A percentile compares a stretch with the other conserved stretches of the same genome.
phyloP scores from a whole-genome alignment of 2,329 filamentous ascomycete genomes.

The Chaetoscypha palmicola region DNA sequence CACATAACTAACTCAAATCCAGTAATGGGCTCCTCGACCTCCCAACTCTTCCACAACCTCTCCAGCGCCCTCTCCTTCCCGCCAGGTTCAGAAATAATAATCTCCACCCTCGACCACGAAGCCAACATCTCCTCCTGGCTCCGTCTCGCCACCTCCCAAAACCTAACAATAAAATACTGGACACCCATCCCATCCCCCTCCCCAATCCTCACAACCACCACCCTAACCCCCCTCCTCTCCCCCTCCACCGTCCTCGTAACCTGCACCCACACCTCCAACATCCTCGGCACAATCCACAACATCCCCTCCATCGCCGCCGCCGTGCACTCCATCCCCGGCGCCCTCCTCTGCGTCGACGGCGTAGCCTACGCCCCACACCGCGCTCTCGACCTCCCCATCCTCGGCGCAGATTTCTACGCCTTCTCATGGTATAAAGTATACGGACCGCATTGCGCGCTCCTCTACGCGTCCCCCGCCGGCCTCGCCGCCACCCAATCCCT shows the following conservation, averaged over 20 bases:
- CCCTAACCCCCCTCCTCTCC: constrained; percentile 53
- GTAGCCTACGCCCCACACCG: constrained; percentile 72
- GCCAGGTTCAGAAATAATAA: constrained; percentile 57
- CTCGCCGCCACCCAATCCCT: constrained; percentile 50
- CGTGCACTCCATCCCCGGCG: constrained; percentile 42
- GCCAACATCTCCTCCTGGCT: constrained; percentile 72
- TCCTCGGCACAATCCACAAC: constrained; percentile 64
- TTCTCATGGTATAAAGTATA: constrained; percentile 81
- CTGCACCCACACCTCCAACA: constrained; percentile 68
- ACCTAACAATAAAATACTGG: constrained; percentile 66
- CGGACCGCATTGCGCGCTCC: constrained; percentile 64
- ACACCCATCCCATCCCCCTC: constrained; percentile 41
- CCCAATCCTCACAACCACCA: constrained; percentile 50
- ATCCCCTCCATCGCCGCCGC: constrained; percentile 47
- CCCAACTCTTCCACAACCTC: constrained; percentile 69
- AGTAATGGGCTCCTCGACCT: constrained; percentile 69
- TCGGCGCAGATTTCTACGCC: constrained; percentile 69
- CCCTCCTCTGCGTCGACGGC: constrained; percentile 65
- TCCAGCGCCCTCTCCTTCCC: constrained; percentile 46
- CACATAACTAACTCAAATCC: constrained; percentile 7
- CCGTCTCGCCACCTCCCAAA: constrained; percentile 53
- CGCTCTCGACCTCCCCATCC: constrained; percentile 56
- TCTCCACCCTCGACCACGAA: constrained; percentile 70
- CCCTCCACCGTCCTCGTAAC: constrained; percentile 61
- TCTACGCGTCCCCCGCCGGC: constrained; percentile 56